Base-by-base conservation (phyloP, 129 eudicot genomes). In the Flaveria ramosissima region DNA sequence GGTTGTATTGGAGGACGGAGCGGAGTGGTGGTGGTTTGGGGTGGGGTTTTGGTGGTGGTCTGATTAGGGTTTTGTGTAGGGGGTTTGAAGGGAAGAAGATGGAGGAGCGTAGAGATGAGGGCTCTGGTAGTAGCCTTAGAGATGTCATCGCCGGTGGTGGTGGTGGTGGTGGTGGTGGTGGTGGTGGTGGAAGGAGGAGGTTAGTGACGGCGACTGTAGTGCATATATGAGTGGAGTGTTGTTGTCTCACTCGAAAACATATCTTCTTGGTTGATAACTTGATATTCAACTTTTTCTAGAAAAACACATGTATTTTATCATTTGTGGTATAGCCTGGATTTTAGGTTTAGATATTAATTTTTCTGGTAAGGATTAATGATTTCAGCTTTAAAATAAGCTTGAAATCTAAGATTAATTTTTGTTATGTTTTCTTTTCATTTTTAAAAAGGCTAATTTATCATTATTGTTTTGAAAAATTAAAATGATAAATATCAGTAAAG, bases 1-100 rank as follows among this genome's bases (percentile, higher is more conserved):
- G 99, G 80, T 84, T 87, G 93, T 89, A 92, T 55, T 92, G 94
- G 71, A 92, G 97, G 76, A 86, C 74, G 71, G 89, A 85, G 23
- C 70, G 79, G 66, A 89, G 74, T 39, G 77, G 46, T 65, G 80
- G 16, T 83, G 78, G 53, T 69, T 60, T 60, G 65, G 82, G 15
- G 84, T 62, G 67, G 85, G 83, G 85, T 57, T 74, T 85, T 77
- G 85, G 7, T 68, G 74, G 11, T 76, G 85, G 84, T 19, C 19
- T 71, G 13, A 46, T 61, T 47, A 74, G 69, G 83, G 74, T 61
- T 77, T 67, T 79, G 39, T 50, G 20, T 45, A 78, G 24, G 42
- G 83, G 86, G 16, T 43, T 45, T 60, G 66, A 42, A 77, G 32
- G 75, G 85, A 74, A 53, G 63, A 75, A 56, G 65, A 14, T 73